These are phyloP conservation scores for Candida sanyaensis DNA, from an alignment of 1,139 yeast genomes.

Conservation along the genomic window DNA sequence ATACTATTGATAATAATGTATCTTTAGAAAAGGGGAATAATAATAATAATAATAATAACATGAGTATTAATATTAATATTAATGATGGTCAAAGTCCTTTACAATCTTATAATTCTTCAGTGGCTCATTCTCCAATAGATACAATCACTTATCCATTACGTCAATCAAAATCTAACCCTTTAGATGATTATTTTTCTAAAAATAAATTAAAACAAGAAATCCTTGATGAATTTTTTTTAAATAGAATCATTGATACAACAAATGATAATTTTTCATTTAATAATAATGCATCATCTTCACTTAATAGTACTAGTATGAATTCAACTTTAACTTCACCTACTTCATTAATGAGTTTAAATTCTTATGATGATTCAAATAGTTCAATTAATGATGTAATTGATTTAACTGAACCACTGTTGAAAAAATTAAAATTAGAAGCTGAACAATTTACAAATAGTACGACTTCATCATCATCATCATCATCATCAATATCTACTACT, in stretches of 20 bases:
- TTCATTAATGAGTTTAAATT: slow-evolving; percentile 34
- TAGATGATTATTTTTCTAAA: slow-evolving; percentile 15
- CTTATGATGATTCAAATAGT: slow-evolving; percentile 22
- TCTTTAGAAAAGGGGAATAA: no score
- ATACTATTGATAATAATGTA: no score
- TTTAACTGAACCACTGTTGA: slow-evolving; percentile 6
- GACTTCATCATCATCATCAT: slow-evolving; percentile 1
- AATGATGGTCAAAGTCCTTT: not conserved
- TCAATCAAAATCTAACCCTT: slow-evolving; percentile 14
- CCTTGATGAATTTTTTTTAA: slow-evolving; percentile 40
- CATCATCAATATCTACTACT: no score
- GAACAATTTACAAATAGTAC: slow-evolving; percentile 2
- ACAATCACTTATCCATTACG: slow-evolving; percentile 10
- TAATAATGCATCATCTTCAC: slow-evolving; percentile 8
- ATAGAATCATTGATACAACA: slow-evolving; percentile 30
- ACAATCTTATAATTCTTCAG: slow-evolving; percentile 2
- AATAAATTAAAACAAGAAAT: slow-evolving; percentile 41
- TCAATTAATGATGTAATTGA: slow-evolving; percentile 8
- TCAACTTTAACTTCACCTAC: slow-evolving; percentile 36
- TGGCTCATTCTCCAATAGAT: slow-evolving; percentile 10
- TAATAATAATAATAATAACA: not conserved
- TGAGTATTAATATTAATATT: no score
- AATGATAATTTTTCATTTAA: slow-evolving; percentile 16
- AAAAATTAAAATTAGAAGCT: slow-evolving; percentile 6
- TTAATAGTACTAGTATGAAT: slow-evolving; percentile 8